Evolutionary conservation across 2,329 filamentous ascomycete genomes (phyloP).

Genomic region (Paecilomyces niveus): DNA sequence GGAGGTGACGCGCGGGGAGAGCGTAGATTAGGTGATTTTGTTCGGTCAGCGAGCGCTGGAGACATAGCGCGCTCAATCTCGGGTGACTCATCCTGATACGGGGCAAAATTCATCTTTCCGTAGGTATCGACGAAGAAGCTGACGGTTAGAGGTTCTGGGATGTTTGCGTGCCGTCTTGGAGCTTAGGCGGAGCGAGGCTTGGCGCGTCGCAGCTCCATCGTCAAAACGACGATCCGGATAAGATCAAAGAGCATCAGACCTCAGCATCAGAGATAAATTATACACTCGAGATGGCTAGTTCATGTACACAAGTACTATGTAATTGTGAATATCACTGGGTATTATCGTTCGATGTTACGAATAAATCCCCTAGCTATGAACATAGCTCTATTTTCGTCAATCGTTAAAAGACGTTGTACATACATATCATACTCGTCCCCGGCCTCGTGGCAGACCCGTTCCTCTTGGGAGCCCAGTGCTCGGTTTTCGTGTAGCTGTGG

Average conservation of each 20-base stretch:
- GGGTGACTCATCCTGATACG: slow-evolving; percentile 88
- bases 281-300: neutral
- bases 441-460: slow-evolving; percentile 26
- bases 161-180: neutral
- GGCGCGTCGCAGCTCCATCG: neutral
- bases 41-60: slow-evolving; percentile 49
- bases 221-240: neutral
- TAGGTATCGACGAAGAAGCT: neutral
- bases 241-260: neutral
- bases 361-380: neutral
- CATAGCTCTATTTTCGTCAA: neutral
- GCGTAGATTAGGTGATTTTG: slow-evolving; percentile 47
- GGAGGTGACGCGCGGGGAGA: slow-evolving; percentile 47
- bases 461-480: slow-evolving; percentile 34
- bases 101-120: slow-evolving; percentile 76
- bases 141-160: slow-evolving; percentile 6
- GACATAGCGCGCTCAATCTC: slow-evolving; percentile 77
- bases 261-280: neutral
- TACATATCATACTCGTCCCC: slow-evolving; percentile 20
- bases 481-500: slow-evolving; percentile 27
- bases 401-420: neutral
- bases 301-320: neutral
- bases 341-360: neutral
- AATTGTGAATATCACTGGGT: neutral
- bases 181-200: neutral